Evolutionary conservation across 2,329 filamentous ascomycete genomes (phyloP).

Genomic region (Aspergillus transmontanensis): DNA sequence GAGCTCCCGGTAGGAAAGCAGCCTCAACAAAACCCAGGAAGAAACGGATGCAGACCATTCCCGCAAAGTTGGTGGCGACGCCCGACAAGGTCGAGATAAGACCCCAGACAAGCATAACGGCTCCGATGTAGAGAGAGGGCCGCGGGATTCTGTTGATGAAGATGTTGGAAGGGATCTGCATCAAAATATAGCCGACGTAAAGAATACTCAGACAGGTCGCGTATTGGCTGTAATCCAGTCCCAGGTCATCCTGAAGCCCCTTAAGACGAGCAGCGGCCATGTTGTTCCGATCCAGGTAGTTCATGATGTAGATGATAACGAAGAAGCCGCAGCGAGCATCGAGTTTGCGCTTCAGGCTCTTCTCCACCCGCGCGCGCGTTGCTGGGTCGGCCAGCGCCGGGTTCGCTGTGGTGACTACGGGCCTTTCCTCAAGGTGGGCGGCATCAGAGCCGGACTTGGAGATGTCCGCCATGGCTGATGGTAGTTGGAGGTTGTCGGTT

Average conservation of each 20-base stretch:
- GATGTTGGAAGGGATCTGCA: constrained; percentile 59
- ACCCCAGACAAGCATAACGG: constrained; percentile 63
- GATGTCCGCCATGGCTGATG: background rate
- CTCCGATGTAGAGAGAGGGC: constrained; percentile 55
- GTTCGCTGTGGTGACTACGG: background rate
- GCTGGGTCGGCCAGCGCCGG: constrained; percentile 34
- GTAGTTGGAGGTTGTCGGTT: background rate
- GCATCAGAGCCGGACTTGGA: background rate
- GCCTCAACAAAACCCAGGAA: constrained; percentile 46
- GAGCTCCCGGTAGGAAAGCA: constrained; percentile 45
- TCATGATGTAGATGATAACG: constrained; percentile 75
- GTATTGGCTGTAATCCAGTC: constrained; percentile 46
- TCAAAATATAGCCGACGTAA: constrained; percentile 64
- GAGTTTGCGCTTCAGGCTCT: constrained; percentile 67
- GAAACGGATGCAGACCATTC: constrained; percentile 49
- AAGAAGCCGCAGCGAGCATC: constrained; percentile 71
- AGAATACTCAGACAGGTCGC: constrained; percentile 49
- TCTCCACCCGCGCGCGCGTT: constrained; percentile 58
- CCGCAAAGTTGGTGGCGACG: constrained; percentile 51
- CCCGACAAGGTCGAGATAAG: constrained; percentile 55
- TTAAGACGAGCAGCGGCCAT: constrained; percentile 50
- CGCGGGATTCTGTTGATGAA: constrained; percentile 54
- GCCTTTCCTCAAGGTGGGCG: background rate
- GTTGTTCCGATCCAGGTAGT: constrained; percentile 67
- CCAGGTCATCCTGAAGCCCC: constrained; percentile 52